These are phyloP conservation scores for Dipteronia sinensis DNA, from an alignment of 345 rosid species.

Conservation along the genomic window DNA sequence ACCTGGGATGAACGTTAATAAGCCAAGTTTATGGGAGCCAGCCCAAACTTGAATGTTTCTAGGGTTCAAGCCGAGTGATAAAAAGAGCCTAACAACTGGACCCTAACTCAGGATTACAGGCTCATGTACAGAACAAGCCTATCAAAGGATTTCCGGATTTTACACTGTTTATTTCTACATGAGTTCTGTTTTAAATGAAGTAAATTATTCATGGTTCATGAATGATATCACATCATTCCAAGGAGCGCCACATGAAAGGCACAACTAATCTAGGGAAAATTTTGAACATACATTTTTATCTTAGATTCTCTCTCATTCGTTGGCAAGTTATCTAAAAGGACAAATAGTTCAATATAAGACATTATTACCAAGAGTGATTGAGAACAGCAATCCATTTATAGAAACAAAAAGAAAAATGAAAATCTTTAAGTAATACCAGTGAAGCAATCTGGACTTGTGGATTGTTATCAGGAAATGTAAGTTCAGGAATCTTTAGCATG, in stretches of 20 bases:
- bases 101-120: not conserved
- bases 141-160: not conserved
- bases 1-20: not conserved
- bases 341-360: not conserved
- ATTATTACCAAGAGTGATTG: not conserved
- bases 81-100: not conserved
- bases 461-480: slow-evolving; percentile 49
- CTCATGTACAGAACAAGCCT: not conserved
- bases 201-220: not conserved
- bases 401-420: not conserved
- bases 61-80: not conserved
- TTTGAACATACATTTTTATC: slow-evolving; percentile 4
- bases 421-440: slow-evolving; percentile 39
- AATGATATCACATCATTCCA: not conserved
- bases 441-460: slow-evolving; percentile 64
- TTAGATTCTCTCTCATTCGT: not conserved
- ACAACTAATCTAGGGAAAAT: not conserved
- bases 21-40: not conserved
- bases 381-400: not conserved
- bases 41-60: slow-evolving; percentile 1
- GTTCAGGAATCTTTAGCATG: slow-evolving; percentile 58
- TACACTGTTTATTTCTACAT: not conserved
- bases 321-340: slow-evolving; percentile 1
- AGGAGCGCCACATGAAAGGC: not conserved
- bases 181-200: not conserved